These are phyloP conservation scores for Aspergillus ruber DNA, from an alignment of 2,329 filamentous ascomycete genomes.

Conservation along the genomic window DNA sequence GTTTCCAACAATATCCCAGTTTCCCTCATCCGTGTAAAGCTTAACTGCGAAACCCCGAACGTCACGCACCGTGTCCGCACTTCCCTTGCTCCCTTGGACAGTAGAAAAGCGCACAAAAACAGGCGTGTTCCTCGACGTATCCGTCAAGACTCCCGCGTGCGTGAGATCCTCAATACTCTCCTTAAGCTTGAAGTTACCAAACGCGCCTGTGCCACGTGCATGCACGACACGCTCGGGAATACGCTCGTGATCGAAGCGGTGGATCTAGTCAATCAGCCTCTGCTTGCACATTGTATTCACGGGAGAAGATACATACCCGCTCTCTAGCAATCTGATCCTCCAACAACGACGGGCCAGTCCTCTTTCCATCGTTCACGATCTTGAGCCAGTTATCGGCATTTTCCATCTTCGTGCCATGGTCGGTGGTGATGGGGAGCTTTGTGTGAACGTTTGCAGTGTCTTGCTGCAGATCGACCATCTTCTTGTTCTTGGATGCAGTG, in stretches of 20 bases:
- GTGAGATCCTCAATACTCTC: slow-evolving; percentile 60
- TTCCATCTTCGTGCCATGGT: slow-evolving; percentile 64
- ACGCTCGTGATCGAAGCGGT: slow-evolving; percentile 68
- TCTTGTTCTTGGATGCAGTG: slow-evolving; percentile 32
- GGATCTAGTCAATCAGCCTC: slow-evolving; percentile 29
- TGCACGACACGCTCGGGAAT: slow-evolving; percentile 65
- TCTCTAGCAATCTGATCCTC: slow-evolving; percentile 69
- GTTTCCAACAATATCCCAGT: slow-evolving; percentile 68
- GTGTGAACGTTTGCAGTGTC: slow-evolving; percentile 53
- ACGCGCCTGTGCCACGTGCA: slow-evolving; percentile 58
- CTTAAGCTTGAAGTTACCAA: slow-evolving; percentile 60
- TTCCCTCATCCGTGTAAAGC: slow-evolving; percentile 69
- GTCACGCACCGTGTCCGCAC: slow-evolving; percentile 70
- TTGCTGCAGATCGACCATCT: slow-evolving; percentile 53
- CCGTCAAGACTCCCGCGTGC: slow-evolving; percentile 58
- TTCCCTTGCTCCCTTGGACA: slow-evolving; percentile 63
- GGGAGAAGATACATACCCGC: slow-evolving; percentile 58
- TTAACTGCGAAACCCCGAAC: slow-evolving; percentile 70
- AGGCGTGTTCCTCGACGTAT: slow-evolving; percentile 58
- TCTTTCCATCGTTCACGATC: slow-evolving; percentile 50
- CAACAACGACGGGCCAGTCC: slow-evolving; percentile 41
- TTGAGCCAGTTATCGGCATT: slow-evolving; percentile 72
- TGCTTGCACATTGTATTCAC: too few relatives aligned
- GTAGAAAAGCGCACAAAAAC: slow-evolving; percentile 69
- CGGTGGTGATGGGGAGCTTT: slow-evolving; percentile 59